Evolutionary conservation across 257 asterid species (phyloP), one percentile per base, ranked within the genome.

Genomic region (Thymus mandschuricus): DNA sequence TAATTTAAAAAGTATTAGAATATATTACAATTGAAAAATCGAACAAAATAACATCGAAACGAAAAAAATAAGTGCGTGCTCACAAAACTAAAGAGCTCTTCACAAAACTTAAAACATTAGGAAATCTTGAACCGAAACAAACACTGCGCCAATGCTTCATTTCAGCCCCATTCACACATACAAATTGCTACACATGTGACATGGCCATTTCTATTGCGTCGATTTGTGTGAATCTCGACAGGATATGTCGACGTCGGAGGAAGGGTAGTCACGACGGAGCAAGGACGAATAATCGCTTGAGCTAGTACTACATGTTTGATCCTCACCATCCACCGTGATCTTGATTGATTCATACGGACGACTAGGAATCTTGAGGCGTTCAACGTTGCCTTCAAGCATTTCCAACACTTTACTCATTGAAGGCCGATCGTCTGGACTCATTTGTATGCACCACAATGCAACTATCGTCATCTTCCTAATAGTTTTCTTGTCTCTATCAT

Each of bases 401-500:
- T 68, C 55, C 30, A 68, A 3, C n/a, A 68, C 73, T 12, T 68
- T 54, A 11, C n/a, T 29, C 69, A 64, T 64, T 30, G 57, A 29
- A 5, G 69, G 69, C 1, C 57, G 69, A 30, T 64, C 73, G 40
- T 68, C 30, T 10, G 64, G 73, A 6, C 31, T 38, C 55, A 54
- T 68, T 8, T 27, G 73, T 54, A 68, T 68, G 54, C 72, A 68
- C 72, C 72, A 68, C 35, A 68, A 21, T 3, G 64, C 77, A 8
- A 79, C 78, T 27, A 75, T 46, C 8, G 63, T 48, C 80, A 79
- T 75, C 72, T 79, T 79, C 44, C 52, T 41, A 5, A 40, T 11
- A 56, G 52, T 33, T 58, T 34, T 56, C 9, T 6, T 69, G 1
- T 0, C 28, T 7, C 50, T 61, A 27, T 43, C 34, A 8, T 12